phyloP scores from a whole-genome alignment of 2,329 filamentous ascomycete genomes.

The Colletotrichum musae region DNA sequence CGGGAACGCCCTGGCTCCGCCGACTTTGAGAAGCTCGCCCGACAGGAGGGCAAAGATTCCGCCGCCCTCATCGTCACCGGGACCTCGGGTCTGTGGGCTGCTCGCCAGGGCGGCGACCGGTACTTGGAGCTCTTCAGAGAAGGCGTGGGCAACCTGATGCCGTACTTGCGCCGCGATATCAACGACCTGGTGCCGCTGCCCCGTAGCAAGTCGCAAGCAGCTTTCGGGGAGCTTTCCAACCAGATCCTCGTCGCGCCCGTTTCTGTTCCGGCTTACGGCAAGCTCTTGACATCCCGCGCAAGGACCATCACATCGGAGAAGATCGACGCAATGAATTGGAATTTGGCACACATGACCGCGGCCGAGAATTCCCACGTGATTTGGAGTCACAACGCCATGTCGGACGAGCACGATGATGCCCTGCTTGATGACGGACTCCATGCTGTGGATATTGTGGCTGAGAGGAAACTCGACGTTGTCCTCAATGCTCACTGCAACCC shows the following conservation, averaged over 20 bases:
- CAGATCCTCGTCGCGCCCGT: conserved; percentile 58
- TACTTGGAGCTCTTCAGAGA: conserved; percentile 61
- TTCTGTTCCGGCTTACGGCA: conserved; percentile 58
- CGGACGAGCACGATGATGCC: conserved; percentile 58
- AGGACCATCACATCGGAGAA: conserved; percentile 62
- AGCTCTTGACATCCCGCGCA: conserved; percentile 56
- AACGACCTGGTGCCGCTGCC: conserved; percentile 43
- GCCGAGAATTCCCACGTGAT: conserved; percentile 60
- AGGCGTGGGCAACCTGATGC: conserved; percentile 61
- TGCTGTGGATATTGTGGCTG: conserved; percentile 57
- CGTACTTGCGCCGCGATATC: conserved; percentile 49
- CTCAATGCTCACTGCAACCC: conserved; percentile 69
- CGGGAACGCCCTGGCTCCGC: conserved; percentile 34
- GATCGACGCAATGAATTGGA: conserved; percentile 67
- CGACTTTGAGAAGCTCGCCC: conserved; percentile 32
- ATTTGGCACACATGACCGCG: conserved; percentile 59
- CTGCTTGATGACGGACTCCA: conserved; percentile 63
- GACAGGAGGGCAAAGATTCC: conserved; percentile 40
- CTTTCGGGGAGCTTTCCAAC: conserved; percentile 39
- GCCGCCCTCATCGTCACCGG: conserved; percentile 67
- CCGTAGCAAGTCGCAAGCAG: conserved; percentile 23
- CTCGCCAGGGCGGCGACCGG: conserved; percentile 62
- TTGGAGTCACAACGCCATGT: conserved; percentile 67
- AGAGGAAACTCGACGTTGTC: conserved; percentile 62
- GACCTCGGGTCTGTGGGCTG: conserved; percentile 68